Percentiles rank a stretch among this genome's conserved stretches.
These are phyloP conservation scores for Pulicaria dysenterica DNA, from an alignment of 129 eudicot species.

Conservation along the genomic window DNA sequence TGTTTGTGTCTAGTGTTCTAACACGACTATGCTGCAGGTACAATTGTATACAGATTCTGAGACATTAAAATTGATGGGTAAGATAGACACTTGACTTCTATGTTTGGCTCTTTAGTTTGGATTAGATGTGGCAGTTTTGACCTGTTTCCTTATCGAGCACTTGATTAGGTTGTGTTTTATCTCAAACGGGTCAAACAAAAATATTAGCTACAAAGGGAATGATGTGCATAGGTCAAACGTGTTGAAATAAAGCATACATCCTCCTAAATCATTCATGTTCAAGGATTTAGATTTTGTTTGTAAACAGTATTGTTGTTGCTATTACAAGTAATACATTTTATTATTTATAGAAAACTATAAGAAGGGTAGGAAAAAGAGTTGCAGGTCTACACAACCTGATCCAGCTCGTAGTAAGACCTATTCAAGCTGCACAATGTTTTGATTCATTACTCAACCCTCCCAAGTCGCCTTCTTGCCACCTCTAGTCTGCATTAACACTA, in stretches of 20 bases:
- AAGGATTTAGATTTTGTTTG: background rate
- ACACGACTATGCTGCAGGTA: conserved; percentile 54
- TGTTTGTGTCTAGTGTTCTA: conserved; percentile 26
- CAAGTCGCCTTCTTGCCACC: background rate
- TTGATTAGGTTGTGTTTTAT: background rate
- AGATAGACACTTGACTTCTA: conserved; percentile 24
- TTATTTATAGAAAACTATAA: background rate
- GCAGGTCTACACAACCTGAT: background rate
- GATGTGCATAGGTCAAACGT: background rate
- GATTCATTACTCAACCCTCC: background rate
- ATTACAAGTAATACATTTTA: background rate
- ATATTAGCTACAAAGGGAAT: background rate
- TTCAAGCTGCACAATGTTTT: background rate
- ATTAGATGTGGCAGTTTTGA: background rate
- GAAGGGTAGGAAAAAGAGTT: background rate
- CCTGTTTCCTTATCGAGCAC: background rate
- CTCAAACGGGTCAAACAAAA: background rate
- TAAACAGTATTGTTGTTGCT: background rate
- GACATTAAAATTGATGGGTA: conserved; percentile 76
- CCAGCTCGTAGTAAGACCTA: background rate
- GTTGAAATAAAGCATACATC: background rate
- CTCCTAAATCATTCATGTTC: background rate
- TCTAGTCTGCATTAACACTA: background rate
- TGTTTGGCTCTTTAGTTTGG: conserved; percentile 2
- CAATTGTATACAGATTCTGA: conserved; percentile 69